Base-by-base conservation (phyloP, 116 monocot genomes). In the Dioscorea cayenensis region DNA sequence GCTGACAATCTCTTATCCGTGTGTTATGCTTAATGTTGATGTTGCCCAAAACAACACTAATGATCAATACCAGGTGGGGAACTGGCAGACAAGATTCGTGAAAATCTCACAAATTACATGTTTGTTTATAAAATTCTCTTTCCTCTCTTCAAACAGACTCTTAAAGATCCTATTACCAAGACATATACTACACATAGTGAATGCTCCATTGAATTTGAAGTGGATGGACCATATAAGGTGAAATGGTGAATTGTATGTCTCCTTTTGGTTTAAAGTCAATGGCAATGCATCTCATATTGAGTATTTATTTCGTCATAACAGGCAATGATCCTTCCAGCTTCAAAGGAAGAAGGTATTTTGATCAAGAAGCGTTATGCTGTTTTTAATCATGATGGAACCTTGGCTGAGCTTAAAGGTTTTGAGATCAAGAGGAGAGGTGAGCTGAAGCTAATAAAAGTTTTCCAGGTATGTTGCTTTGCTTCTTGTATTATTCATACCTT, bases 181-280 rank as follows among this genome's bases (percentile, higher is more conserved):
- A 67, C 85, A 77, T 99, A 99, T 65, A 79, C 75, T 4, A 94
- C 89, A 20, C 99, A 94, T 75, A 99, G 89, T 79, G 99, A 99
- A 84, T 99, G 99, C 75, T 99, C 99, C 66, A 99, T 99, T 85
- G 94, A 94, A 81, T 99, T 99, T 85, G 99, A 99, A 91, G 99
- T 99, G 14, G 99, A 99, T 76, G 99, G 99, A 10, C 99, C 99
- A 66, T 99, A 99, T 64, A 99, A 91, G 88, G 99, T 92, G 78
- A 74, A 68, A 23, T 21, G 38, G 9, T 50, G 10, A 69, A 23
- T 7, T 9, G 10, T 1, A 17, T 7, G 22, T 69, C 52, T 23
- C 49, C 22, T 69, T 58, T 7, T 49, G 22, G n/a, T 14, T 7
- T 35, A 27, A 43, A 43, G 43, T 43, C 3, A 43, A 66, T 14